Base-by-base conservation (phyloP, 2,329 filamentous ascomycete genomes). In the Dactylonectria estremocensis region DNA sequence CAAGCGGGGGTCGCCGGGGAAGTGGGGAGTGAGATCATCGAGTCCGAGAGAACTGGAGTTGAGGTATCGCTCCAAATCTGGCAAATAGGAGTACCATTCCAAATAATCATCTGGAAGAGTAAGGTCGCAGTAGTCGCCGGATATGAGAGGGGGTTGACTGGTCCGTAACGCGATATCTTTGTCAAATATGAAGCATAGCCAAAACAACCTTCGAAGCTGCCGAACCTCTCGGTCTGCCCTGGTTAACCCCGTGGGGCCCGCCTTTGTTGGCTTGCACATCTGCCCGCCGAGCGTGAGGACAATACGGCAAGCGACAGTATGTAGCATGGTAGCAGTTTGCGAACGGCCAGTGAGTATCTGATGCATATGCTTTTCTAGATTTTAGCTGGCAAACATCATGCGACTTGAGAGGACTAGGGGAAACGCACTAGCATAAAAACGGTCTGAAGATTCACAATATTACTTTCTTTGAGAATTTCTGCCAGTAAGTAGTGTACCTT, bases 161-260 rank as follows among this genome's bases (percentile, higher is more conserved):
- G 83, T 86, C 3, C 87, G 83, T 0, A 90, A 78, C 0, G 85
- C 79, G 13, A 89, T 80, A n/a, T 89, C 87, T 66, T 88, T 89
- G 69, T 90, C 88, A 10, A 88, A 76, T 2, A 80, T 80, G 64
- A 88, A 89, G 68, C 83, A 84, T 6, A 89, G 70, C 87, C 88
- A 90, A 71, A 90, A 90, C 0, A 89, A 61, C 33, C 78, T 72
- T 3, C 84, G 79, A 0, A 83, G 68, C 33, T 83, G 79, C 9
- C 77, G 74, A 45, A 76, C 72, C 50, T 77, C 72, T 2, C 79
- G 78, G 50, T 78, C 77, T 6, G 69, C 18, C 0, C 63, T 18
- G 5, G 71, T 76, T 1, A 76, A 48, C 1, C 62, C 64, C 2
- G 62, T 64, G 1, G 67, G 45, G 8, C 60, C 50, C 3, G 66